Base-by-base conservation (phyloP, 345 rosid species). In the Excoecaria cochinchinensis region DNA sequence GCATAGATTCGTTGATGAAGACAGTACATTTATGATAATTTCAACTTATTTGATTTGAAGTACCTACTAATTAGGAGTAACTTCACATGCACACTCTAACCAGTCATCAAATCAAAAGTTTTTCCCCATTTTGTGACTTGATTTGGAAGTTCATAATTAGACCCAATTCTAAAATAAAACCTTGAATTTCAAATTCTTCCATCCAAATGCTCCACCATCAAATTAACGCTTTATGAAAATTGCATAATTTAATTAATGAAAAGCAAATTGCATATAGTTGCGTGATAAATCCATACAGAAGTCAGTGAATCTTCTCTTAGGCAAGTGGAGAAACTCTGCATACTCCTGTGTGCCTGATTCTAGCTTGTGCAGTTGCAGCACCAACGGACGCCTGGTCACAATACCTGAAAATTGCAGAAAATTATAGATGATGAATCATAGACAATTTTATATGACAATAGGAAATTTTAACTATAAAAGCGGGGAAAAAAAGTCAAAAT, bases 361-460 rank as follows among this genome's bases (percentile, higher is more conserved):
- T 0, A 87, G 86, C 78, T 90, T 92, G 75, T 91, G 93, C 72
- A 94, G 91, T 90, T 94, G 97, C 74, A 94, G 79, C 51, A 92
- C 97, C 87, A 94, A 81, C 50, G 98, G 98, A 62, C 98, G 81
- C 76, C 98, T 85, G 4, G 98, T 92, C 73, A 94, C 92, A 47
- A 86, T 89, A 21, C 92, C 92, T 89, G 82, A 62, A 75, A 67
- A 68, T 79, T 50, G 17, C 11, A 72, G 31, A 62, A 62, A 70
- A 38, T 55, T 21, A 63, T 40, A 22, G 24, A 53, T 38, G 3
- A 17, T 13, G 9, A 51, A 63, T 36, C 69, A n/a, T 42, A 19
- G 48, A 13, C 17, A 8, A 52, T 53, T 72, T 59, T 10, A 13
- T 46, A 59, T 6, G 46, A 8, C 21, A 77, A 46, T 57, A 62